phyloP scores from a whole-genome alignment of 148 eudicot species.

The Camellia lanceoleosa region DNA sequence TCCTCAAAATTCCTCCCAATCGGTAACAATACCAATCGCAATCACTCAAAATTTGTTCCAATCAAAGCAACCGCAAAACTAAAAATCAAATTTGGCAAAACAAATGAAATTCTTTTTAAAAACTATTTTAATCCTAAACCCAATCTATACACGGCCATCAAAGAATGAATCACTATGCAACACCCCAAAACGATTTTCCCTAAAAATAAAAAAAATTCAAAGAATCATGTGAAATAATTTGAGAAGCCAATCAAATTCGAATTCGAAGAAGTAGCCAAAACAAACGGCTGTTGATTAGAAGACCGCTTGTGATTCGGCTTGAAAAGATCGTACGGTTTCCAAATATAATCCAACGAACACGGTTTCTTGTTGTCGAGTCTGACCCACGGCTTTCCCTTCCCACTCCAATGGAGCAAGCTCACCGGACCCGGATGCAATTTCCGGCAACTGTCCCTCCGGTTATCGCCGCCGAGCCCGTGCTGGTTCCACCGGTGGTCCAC shows the following conservation, averaged over 20 bases:
- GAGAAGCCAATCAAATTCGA: slow-evolving; percentile 5
- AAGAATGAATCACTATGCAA: slow-evolving; percentile 14
- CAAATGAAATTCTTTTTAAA: neutral
- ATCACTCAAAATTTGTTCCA: neutral
- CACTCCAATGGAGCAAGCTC: slow-evolving; percentile 80
- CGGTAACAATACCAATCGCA: no score
- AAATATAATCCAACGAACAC: slow-evolving; percentile 70
- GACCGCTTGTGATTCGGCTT: neutral
- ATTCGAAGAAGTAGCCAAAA: neutral
- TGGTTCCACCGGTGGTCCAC: slow-evolving; percentile 79
- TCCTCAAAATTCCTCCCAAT: no score
- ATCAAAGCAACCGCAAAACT: neutral
- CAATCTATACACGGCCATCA: slow-evolving; percentile 18
- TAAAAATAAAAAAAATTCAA: neutral
- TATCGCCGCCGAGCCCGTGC: slow-evolving; percentile 74
- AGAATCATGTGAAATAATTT: slow-evolving; percentile 12
- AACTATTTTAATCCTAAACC: neutral
- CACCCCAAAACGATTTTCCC: no score
- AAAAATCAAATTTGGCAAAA: neutral
- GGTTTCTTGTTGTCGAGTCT: slow-evolving; percentile 51
- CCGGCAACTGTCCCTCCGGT: slow-evolving; percentile 68
- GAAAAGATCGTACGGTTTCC: slow-evolving; percentile 76
- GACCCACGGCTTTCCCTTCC: slow-evolving; percentile 88
- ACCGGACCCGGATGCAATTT: slow-evolving; percentile 76
- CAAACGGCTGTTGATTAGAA: neutral